These are phyloP conservation scores for Elaphomyces granulatus DNA, from an alignment of 495 filamentous ascomycete species.

Conservation along the genomic window DNA sequence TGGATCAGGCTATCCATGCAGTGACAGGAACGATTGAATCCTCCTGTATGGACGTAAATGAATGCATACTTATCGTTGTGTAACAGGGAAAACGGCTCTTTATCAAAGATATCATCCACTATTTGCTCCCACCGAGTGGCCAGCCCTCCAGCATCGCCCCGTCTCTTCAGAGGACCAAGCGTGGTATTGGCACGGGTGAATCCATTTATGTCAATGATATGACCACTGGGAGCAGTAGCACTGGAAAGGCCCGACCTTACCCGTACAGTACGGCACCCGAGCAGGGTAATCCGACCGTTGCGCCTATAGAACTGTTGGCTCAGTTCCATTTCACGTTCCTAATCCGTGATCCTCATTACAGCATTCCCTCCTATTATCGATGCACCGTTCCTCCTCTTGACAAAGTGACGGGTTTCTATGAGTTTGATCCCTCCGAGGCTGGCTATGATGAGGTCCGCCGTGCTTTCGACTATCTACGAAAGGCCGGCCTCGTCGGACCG, in stretches of 20 bases:
- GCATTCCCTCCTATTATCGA: slow-evolving; percentile 85
- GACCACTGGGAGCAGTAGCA: slow-evolving; percentile 5
- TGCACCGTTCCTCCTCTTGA: slow-evolving; percentile 87
- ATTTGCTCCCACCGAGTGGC: slow-evolving; percentile 63
- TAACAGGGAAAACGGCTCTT: slow-evolving; percentile 62
- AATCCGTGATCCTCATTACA: slow-evolving; percentile 78
- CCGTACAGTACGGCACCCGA: slow-evolving; percentile 44
- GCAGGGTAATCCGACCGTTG: slow-evolving; percentile 64
- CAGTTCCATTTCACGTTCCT: slow-evolving; percentile 92
- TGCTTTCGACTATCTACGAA: slow-evolving; percentile 67
- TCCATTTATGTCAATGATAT: slow-evolving; percentile 7
- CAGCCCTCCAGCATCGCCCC: slow-evolving; percentile 56
- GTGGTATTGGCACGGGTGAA: slow-evolving; percentile 42
- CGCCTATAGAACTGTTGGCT: slow-evolving; percentile 53
- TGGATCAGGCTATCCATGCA: too few species aligned
- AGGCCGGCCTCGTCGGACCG: slow-evolving; percentile 48
- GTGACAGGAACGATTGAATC: too few species aligned
- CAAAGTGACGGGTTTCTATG: slow-evolving; percentile 65
- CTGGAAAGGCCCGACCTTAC: slow-evolving; percentile 27
- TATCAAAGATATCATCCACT: slow-evolving; percentile 95
- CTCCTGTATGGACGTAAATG: too few species aligned
- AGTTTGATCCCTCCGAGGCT: slow-evolving; percentile 74
- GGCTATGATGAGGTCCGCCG: slow-evolving; percentile 78
- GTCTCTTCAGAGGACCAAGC: slow-evolving; percentile 48
- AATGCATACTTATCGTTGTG: too few species aligned